Evolutionary conservation across 345 rosid species (phyloP), one percentile per base, ranked within the genome.

Genomic region (Garcia nutans): DNA sequence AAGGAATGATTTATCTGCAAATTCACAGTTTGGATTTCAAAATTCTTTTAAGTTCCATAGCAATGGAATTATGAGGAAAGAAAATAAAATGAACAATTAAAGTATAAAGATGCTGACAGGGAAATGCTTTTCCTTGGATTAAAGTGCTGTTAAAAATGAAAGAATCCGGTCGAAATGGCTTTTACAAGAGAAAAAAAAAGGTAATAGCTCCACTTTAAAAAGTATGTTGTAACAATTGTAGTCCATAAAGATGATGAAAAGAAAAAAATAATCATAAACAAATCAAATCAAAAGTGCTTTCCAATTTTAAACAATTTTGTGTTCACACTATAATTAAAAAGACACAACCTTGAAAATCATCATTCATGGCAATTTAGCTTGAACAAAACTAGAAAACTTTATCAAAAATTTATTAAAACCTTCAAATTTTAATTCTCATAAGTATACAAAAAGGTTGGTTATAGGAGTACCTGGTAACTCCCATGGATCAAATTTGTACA

Each of bases 401-500:
- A 19, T 17, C 1, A 17, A n/a, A 56, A n/a, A 56, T 17, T 56
- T 2, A 56, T 17, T 0, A 20, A 20, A 56, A 56, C 9, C 1
- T 4, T 1, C 5, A 56, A 10, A 8, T 58, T 58, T 58, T n/a
- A 58, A 23, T 23, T 58, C 12, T 2, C 22, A 10, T 0, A 28
- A 28, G 31, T 28, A 1, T n/a, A 10, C 8, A 0, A n/a, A 7
- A 58, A 22, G 31, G 68, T 52, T 41, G 69, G 20, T 7, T 41
- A 58, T 44, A 71, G 49, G 54, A 23, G 68, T 85, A 91, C 97
- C 94, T 85, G 97, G 97, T 72, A 93, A 83, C 74, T 95, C 97
- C 97, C 97, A 95, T 15, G 97, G 97, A 85, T 95, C 97, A 74
- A 90, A 95, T 82, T 91, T 93, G 91, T 91, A 91, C 79, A 95